A percentile compares a stretch with the other conserved stretches of the same genome.
phyloP scores from a whole-genome alignment of 2,329 filamentous ascomycete genomes.

The Fusarium protoensiforme region DNA sequence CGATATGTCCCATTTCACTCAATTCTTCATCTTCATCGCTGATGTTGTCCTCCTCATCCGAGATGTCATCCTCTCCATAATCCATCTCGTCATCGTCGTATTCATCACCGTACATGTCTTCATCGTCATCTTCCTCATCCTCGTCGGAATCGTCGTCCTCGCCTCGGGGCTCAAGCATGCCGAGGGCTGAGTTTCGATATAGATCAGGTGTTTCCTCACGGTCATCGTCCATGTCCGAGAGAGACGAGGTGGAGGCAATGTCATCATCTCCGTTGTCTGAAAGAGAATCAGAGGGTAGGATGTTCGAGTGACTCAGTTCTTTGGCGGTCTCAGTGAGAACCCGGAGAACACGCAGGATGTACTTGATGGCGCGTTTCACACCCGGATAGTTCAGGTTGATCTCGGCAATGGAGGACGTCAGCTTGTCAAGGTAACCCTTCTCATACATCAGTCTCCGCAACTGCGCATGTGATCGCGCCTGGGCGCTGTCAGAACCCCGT shows the following conservation, averaged over 20 bases:
- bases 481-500: slow-evolving; percentile 52
- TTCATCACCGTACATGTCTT: slow-evolving; percentile 93
- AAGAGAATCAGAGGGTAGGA: slow-evolving; percentile 74
- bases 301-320: slow-evolving; percentile 82
- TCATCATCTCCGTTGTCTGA: slow-evolving; percentile 84
- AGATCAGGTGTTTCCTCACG: slow-evolving; percentile 96
- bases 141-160: slow-evolving; percentile 85
- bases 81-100: slow-evolving; percentile 95
- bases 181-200: slow-evolving; percentile 94
- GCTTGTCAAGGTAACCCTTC: slow-evolving; percentile 90
- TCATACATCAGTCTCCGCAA: slow-evolving; percentile 97
- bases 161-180: slow-evolving; percentile 88
- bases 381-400: slow-evolving; percentile 95
- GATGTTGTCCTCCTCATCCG: slow-evolving; percentile 85
- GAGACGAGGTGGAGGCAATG: slow-evolving; percentile 85
- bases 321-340: slow-evolving; percentile 89
- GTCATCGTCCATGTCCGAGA: slow-evolving; percentile 87
- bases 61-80: slow-evolving; percentile 83
- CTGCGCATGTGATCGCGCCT: slow-evolving; percentile 77
- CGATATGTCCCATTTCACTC: slow-evolving; percentile 86
- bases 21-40: slow-evolving; percentile 91
- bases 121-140: slow-evolving; percentile 78
- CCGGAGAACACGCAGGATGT: slow-evolving; percentile 90
- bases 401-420: slow-evolving; percentile 93
- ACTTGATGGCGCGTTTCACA: slow-evolving; percentile 94